Evolutionary conservation across 169 alveolate species (phyloP).

Genomic region (Plasmodium knowlesi): DNA sequence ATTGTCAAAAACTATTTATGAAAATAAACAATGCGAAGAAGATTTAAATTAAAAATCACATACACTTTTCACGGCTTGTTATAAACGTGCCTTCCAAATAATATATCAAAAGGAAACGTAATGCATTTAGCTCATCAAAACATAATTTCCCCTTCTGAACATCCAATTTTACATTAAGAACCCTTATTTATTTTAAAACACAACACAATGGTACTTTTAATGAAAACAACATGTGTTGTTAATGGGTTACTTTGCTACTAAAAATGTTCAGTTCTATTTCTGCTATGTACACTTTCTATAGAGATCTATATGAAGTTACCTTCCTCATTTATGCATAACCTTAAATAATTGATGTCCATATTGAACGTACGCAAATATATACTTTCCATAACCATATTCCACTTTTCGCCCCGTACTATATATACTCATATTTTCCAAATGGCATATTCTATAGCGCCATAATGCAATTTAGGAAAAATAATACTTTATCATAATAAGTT

Average conservation of each 20-base stretch:
- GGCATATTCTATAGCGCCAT: not conserved
- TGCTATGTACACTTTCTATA: not conserved
- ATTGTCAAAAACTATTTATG: no score
- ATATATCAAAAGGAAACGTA: not conserved
- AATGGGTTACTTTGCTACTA: not conserved
- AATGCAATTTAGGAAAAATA: not conserved
- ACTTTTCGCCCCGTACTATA: not conserved
- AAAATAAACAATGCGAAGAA: not conserved
- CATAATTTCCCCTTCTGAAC: not conserved
- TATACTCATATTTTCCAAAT: not conserved
- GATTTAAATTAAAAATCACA: not conserved
- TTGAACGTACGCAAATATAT: not conserved
- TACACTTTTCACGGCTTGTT: not conserved
- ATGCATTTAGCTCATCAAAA: not conserved
- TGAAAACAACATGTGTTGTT: not conserved
- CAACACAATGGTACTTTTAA: not conserved
- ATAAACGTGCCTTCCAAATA: no score
- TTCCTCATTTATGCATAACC: not conserved
- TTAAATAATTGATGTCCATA: not conserved
- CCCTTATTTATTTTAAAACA: not conserved
- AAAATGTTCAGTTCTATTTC: not conserved
- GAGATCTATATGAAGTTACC: not conserved
- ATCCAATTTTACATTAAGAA: not conserved
- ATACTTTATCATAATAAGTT: not conserved
- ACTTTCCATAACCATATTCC: not conserved